A percentile compares a stretch with the other conserved stretches of the same genome.
These are phyloP conservation scores for Diaporthe ilicicola DNA, from an alignment of 2,329 filamentous ascomycete species.

Conservation along the genomic window DNA sequence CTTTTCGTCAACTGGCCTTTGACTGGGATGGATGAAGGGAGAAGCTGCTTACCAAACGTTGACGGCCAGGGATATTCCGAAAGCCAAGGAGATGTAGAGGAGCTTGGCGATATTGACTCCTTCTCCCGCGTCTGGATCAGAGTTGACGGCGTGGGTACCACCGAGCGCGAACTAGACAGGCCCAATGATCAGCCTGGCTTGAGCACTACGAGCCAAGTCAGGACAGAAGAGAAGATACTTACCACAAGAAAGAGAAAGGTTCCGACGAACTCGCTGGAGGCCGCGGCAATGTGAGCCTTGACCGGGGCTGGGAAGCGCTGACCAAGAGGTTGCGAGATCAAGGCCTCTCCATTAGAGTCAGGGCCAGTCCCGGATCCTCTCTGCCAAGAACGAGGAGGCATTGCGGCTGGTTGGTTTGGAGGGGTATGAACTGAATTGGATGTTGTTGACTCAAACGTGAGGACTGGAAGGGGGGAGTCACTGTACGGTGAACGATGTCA, in stretches of 20 bases:
- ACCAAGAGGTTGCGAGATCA: constrained; percentile 19
- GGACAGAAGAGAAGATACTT: constrained; percentile 34
- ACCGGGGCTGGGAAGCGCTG: constrained; percentile 10
- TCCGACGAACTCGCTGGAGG: constrained; percentile 59
- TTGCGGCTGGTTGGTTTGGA: neutral
- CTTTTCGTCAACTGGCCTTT: neutral
- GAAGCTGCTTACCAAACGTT: constrained; percentile 54
- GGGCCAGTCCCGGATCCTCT: constrained; percentile 3
- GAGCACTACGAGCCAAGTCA: neutral
- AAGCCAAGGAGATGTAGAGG: constrained; percentile 59
- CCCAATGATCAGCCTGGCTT: neutral
- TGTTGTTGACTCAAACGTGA: neutral
- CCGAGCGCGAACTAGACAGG: constrained; percentile 39
- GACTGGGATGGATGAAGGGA: neutral
- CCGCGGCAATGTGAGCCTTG: constrained; percentile 50
- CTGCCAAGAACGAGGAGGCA: constrained; percentile 32
- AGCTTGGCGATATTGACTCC: constrained; percentile 47
- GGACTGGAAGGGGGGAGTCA: neutral
- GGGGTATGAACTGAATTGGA: neutral
- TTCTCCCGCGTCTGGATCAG: constrained; percentile 33
- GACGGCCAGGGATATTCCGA: constrained; percentile 59
- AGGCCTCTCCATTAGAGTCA: constrained; percentile 24
- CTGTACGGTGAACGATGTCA: neutral
- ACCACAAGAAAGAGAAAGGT: constrained; percentile 61
- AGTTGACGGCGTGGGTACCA: constrained; percentile 40